Percentiles rank a stretch among this genome's conserved stretches.
phyloP scores from a whole-genome alignment of 257 asterid species.

The Rhazya stricta region DNA sequence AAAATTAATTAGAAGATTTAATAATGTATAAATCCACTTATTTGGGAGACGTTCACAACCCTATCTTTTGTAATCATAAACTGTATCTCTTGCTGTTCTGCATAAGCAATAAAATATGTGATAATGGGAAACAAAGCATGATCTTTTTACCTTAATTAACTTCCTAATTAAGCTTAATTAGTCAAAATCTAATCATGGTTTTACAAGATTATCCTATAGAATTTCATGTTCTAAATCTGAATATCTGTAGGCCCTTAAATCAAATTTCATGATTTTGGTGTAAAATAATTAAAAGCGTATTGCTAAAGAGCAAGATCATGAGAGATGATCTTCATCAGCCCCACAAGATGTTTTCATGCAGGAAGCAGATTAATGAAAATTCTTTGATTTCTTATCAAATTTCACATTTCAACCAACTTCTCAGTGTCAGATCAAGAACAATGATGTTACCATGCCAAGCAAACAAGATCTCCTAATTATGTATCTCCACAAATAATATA shows the following conservation, averaged over 20 bases:
- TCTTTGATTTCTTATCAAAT: constrained; percentile 11
- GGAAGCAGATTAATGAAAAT: background rate
- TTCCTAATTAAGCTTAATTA: background rate
- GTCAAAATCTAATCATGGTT: constrained; percentile 14
- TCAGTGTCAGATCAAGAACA: constrained; percentile 8
- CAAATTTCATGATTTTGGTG: background rate
- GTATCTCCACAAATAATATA: constrained; percentile 3
- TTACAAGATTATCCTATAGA: background rate
- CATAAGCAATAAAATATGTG: constrained; percentile 5
- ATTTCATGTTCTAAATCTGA: background rate
- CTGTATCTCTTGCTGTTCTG: constrained; percentile 11
- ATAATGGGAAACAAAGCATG: constrained; percentile 19
- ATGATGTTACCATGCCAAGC: background rate
- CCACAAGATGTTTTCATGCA: constrained; percentile 1
- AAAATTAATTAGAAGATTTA: constrained; percentile 8
- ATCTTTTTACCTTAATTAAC: background rate
- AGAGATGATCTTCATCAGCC: constrained; percentile 4
- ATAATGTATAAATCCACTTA: constrained; percentile 16
- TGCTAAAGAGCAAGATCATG: background rate
- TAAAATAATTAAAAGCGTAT: background rate
- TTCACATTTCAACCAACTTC: background rate
- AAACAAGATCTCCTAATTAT: constrained; percentile 16
- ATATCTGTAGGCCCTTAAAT: background rate
- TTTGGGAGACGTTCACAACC: constrained; percentile 1
- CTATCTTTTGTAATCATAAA: constrained; percentile 27